Conservation (phyloP, 2,329 filamentous ascomycete genomes). For the Fusarium nisikadoi region DNA sequence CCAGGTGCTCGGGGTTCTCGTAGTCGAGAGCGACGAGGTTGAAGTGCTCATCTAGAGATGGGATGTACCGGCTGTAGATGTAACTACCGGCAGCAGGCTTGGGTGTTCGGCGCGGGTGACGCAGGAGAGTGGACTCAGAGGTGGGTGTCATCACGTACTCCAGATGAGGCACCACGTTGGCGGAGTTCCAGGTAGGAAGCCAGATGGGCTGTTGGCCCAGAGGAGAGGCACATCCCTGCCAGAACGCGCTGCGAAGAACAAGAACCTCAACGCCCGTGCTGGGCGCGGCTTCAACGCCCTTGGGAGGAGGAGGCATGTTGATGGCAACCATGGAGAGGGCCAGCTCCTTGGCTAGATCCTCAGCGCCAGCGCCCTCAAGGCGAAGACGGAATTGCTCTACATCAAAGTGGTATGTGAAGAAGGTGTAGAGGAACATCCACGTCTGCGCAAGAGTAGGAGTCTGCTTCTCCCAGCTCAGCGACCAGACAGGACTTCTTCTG, state of each 20-base stretch:
- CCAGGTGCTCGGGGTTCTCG: slow-evolving; percentile 67
- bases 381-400: slow-evolving; percentile 41
- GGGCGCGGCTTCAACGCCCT: slow-evolving; percentile 46
- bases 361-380: slow-evolving; percentile 31
- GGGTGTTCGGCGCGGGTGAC: slow-evolving; percentile 73
- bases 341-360: slow-evolving; percentile 47
- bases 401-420: slow-evolving; percentile 51
- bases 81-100: slow-evolving; percentile 75
- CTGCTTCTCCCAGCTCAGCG: slow-evolving; percentile 53
- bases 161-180: slow-evolving; percentile 50
- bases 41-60: slow-evolving; percentile 77
- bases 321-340: slow-evolving; percentile 52
- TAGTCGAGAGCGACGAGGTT: slow-evolving; percentile 77
- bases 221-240: slow-evolving; percentile 74
- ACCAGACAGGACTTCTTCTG: slow-evolving; percentile 58
- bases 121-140: slow-evolving; percentile 50
- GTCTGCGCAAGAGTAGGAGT: slow-evolving; percentile 57
- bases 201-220: slow-evolving; percentile 70
- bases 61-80: slow-evolving; percentile 80
- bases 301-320: slow-evolving; percentile 53
- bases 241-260: slow-evolving; percentile 65
- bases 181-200: slow-evolving; percentile 58
- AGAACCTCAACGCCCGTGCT: slow-evolving; percentile 49
- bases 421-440: slow-evolving; percentile 61
- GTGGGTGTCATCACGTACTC: slow-evolving; percentile 47